phyloP scores from a whole-genome alignment of 2,329 filamentous ascomycete genomes.

The Tolypocladium inflatum region DNA sequence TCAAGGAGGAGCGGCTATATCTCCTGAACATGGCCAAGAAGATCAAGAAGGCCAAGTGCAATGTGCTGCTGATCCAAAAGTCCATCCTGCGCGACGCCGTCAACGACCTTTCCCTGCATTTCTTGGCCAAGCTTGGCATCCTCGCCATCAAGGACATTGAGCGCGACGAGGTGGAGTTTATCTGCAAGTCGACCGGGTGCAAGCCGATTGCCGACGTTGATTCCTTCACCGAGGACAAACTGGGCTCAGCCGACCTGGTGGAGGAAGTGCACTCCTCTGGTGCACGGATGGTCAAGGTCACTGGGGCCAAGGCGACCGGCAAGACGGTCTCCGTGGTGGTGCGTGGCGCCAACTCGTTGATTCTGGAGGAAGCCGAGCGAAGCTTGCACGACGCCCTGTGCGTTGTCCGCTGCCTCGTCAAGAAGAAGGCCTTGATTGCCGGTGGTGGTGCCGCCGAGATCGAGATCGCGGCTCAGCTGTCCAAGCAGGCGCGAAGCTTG shows the following conservation, averaged over 20 bases:
- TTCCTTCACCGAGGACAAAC: constrained; percentile 97
- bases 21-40: constrained; percentile 99
- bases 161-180: constrained; percentile 96
- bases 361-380: constrained; percentile 94
- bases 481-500: constrained; percentile 71
- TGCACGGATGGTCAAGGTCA: constrained; percentile 89
- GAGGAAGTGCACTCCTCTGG: constrained; percentile 86
- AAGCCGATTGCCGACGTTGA: constrained; percentile 98
- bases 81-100: constrained; percentile 96
- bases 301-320: constrained; percentile 72
- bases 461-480: constrained; percentile 82
- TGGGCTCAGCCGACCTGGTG: constrained; percentile 84
- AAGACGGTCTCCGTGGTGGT: constrained; percentile 94
- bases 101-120: constrained; percentile 95
- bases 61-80: constrained; percentile 96
- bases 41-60: constrained; percentile 99
- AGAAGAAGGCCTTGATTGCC: constrained; percentile 98
- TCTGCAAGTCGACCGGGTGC: constrained; percentile 98
- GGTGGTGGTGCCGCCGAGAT: constrained; percentile 95
- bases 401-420: constrained; percentile 92
- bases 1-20: constrained; percentile 98
- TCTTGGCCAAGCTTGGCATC: constrained; percentile 94
- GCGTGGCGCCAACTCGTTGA: constrained; percentile 86
- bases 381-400: constrained; percentile 95
- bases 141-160: constrained; percentile 96